These are phyloP conservation scores for Auricularia auricula-judae DNA, from an alignment of 768 basidiomycete species.

Conservation along the genomic window DNA sequence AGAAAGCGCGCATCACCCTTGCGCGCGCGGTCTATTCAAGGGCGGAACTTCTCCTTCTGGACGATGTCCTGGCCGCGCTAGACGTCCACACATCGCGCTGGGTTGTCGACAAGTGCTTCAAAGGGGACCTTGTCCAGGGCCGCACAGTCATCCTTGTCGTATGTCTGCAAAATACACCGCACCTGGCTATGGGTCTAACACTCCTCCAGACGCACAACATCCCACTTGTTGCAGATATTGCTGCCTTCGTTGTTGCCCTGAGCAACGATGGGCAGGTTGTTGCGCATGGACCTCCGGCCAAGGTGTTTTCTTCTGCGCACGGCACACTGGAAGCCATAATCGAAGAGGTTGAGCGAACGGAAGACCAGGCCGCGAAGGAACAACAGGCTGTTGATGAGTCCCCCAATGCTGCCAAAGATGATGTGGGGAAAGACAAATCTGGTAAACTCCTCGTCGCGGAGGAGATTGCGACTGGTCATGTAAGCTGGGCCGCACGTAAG, in stretches of 20 bases:
- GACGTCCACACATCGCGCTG: conserved; percentile 44
- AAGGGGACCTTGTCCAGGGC: conserved; percentile 27
- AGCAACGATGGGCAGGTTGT: conserved; percentile 40
- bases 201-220: conserved; percentile 37
- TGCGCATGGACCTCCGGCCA: conserved; percentile 38
- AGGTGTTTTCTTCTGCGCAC: conserved; percentile 21
- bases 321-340: conserved; percentile 24
- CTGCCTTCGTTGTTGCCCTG: conserved; percentile 46
- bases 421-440: conserved; percentile 8
- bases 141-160: conserved; percentile 31
- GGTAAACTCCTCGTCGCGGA: conserved; percentile 15
- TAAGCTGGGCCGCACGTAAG: conserved; percentile 10
- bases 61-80: conserved; percentile 44
- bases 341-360: conserved; percentile 17
- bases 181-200: not conserved
- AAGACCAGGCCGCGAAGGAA: conserved; percentile 17
- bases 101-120: conserved; percentile 38
- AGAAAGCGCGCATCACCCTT: conserved; percentile 47
- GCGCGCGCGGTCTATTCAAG: conserved; percentile 49
- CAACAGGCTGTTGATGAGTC: conserved; percentile 16
- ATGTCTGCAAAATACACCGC: not conserved
- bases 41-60: conserved; percentile 45
- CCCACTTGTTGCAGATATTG: conserved; percentile 39
- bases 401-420: conserved; percentile 1
- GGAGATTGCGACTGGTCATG: conserved; percentile 12